These are phyloP conservation scores for Aspergillus pseudoviridinutans DNA, from an alignment of 2,329 filamentous ascomycete genomes.

Conservation along the genomic window DNA sequence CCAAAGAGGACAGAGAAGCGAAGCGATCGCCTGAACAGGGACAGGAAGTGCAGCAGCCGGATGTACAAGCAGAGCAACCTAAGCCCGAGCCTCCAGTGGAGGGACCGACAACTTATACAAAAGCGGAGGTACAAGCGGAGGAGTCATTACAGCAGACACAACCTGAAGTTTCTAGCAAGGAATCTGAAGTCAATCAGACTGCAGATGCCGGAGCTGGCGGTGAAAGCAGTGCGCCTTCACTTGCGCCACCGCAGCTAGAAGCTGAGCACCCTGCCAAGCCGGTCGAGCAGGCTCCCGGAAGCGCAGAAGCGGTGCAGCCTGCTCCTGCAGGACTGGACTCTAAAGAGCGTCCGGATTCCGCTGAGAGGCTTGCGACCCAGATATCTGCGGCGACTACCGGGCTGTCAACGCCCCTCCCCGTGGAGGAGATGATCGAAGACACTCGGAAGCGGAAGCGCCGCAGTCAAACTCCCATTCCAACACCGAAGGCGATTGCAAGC, in stretches of 20 bases:
- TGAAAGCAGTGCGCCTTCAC: background rate
- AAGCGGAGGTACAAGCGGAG: background rate
- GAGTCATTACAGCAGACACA: background rate
- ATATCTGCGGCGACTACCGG: constrained; percentile 24
- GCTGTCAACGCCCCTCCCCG: constrained; percentile 25
- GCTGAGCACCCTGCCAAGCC: constrained; percentile 17
- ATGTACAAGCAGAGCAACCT: background rate
- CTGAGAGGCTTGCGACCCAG: constrained; percentile 16
- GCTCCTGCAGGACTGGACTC: constrained; percentile 12
- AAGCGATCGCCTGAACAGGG: constrained; percentile 6
- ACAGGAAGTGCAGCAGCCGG: background rate
- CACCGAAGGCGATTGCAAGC: constrained; percentile 49
- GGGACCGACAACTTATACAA: background rate
- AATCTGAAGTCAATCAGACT: background rate
- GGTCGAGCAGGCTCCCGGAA: constrained; percentile 21
- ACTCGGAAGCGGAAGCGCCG: constrained; percentile 64
- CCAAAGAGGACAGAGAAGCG: constrained; percentile 8
- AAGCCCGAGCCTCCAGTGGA: background rate
- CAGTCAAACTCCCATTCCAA: constrained; percentile 59
- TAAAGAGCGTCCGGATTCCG: constrained; percentile 14
- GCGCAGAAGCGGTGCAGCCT: constrained; percentile 7
- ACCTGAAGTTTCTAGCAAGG: background rate
- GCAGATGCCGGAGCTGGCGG: background rate
- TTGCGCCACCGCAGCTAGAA: constrained; percentile 2
- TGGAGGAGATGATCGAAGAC: constrained; percentile 47